A percentile compares a stretch with the other conserved stretches of the same genome.
phyloP scores from a whole-genome alignment of 352 stramenopile species.

The Thalassiosira ordinaria region DNA sequence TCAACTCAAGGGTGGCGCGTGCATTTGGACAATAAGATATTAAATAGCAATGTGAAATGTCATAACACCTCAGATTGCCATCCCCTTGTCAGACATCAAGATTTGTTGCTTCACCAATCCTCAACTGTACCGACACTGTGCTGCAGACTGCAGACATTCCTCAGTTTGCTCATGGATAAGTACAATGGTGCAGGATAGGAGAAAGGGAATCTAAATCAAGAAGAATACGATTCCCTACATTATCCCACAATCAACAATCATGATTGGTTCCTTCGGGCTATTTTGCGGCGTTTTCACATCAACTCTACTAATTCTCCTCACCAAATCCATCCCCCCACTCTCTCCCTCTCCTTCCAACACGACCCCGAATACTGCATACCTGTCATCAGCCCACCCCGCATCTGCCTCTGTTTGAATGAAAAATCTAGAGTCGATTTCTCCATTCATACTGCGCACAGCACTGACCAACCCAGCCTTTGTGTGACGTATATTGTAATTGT shows the following conservation, averaged over 20 bases:
- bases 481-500: conserved; percentile 75
- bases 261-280: conserved; percentile 59
- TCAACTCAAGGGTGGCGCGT: too few species aligned
- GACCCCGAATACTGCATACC: conserved; percentile 78
- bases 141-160: too few species aligned
- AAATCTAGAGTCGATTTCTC: conserved; percentile 72
- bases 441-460: conserved; percentile 51
- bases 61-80: too few species aligned
- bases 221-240: too few species aligned
- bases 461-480: conserved; percentile 62
- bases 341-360: conserved; percentile 41
- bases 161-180: too few species aligned
- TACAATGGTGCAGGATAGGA: too few species aligned
- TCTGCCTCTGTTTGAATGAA: conserved; percentile 74
- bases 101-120: too few species aligned
- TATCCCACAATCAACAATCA: conserved; percentile 67
- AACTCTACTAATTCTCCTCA: conserved; percentile 67
- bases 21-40: too few species aligned
- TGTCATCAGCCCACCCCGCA: conserved; percentile 75
- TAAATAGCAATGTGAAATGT: too few species aligned
- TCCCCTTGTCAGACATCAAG: too few species aligned
- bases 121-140: too few species aligned
- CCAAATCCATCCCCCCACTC: conserved; percentile 57
- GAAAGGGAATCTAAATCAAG: too few species aligned
- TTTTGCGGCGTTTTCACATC: conserved; percentile 73